Base-by-base conservation (phyloP, 495 filamentous ascomycete genomes). In the Apodospora peruviana region DNA sequence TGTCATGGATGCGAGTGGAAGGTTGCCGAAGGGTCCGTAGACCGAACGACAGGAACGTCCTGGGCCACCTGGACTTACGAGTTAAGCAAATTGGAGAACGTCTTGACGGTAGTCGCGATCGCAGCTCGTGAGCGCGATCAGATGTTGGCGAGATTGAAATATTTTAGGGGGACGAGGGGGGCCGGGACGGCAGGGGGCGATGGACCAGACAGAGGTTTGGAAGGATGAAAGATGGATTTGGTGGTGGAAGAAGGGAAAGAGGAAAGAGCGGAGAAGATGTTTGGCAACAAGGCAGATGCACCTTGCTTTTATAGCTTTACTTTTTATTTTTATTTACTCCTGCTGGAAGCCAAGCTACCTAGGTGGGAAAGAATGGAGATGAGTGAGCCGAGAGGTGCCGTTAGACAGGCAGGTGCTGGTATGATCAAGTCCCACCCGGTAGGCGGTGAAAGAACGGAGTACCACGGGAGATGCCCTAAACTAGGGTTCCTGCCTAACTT, bases 81-180 rank as follows among this genome's bases (percentile, higher is more conserved):
- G 81, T 90, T 89, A 47, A 91, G 79, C 53, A 90, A 80, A 73
- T 89, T 91, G 75, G 87, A 88, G 81, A 89, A 91, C 86, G 85
- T 90, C 69, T 85, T 90, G 86, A 71, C 83, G 79, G 69, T 72
- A 67, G 65, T 48, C 54, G 64, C 65, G 79, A 81, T 71, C 79
- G 75, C 78, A 67, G 70, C 71, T 59, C 60, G 59, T 50, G 57
- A 75, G 72, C 68, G 69, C 74, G 74, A 77, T 78, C 75, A 59
- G 66, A 54, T 29, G 42, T 29, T 50, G 5, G 4, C 11, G 19
- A 12, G 11, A 32, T n/a, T n/a, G 21, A 21, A 46, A 22, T 5
- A 11, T 25, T 7, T 14, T 19, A n/a, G 11, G 40, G 16, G 49
- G 47, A 51, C 16, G 17, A 14, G 39, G 16, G 49, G 48, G 48